Conservation (phyloP, 495 filamentous ascomycete genomes). For the Cercophora newfieldiana region DNA sequence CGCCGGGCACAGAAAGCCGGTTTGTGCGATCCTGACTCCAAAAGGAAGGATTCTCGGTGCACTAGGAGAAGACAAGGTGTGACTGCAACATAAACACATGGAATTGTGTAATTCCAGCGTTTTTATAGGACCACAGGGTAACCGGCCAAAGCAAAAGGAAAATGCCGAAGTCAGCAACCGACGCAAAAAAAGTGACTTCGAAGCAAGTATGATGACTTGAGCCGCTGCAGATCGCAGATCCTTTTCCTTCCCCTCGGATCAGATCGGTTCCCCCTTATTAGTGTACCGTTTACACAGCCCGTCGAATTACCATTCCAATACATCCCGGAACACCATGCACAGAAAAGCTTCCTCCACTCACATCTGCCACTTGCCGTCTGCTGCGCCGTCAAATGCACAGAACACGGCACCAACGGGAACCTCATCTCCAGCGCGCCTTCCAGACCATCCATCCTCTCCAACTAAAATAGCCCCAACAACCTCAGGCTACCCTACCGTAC, state of each 20-base stretch:
- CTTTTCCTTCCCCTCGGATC: constrained; percentile 11
- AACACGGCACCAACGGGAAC: background rate
- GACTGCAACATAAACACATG: background rate
- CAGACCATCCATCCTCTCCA: background rate
- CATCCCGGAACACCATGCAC: background rate
- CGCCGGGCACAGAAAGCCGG: background rate
- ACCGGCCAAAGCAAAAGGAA: background rate
- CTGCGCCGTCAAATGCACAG: background rate
- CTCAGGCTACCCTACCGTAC: background rate
- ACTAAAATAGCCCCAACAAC: background rate
- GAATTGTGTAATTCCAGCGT: background rate
- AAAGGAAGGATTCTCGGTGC: background rate
- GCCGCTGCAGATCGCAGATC: constrained; percentile 13
- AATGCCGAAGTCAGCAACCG: background rate
- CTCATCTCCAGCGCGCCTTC: background rate
- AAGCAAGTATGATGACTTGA: background rate
- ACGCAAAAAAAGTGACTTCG: background rate
- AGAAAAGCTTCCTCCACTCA: background rate
- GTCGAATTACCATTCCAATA: too few species aligned
- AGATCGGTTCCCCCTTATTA: background rate
- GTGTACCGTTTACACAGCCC: background rate
- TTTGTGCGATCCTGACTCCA: background rate
- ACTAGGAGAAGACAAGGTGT: background rate
- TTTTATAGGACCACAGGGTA: background rate
- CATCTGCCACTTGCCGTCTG: background rate